Conservation (phyloP, 2,329 filamentous ascomycete species). For the Monosporascus sp. region DNA sequence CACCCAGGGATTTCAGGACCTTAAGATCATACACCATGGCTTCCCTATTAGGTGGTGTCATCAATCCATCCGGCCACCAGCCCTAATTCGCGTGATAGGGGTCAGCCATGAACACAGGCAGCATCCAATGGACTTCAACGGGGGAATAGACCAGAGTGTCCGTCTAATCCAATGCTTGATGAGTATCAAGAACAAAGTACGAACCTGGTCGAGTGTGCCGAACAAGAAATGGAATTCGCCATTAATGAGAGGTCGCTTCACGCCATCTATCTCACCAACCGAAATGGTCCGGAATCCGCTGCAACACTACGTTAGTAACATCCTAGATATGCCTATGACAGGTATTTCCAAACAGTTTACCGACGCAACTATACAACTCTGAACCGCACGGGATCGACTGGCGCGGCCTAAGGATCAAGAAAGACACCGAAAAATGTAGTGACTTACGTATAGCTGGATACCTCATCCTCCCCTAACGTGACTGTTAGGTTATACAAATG, state of each 20-base stretch:
- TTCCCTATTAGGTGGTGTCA: constrained; percentile 59
- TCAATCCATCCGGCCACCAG: constrained; percentile 66
- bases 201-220: constrained; percentile 59
- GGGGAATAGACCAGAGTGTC: not conserved
- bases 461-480: constrained; percentile 43
- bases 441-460: constrained; percentile 54
- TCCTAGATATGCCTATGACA: no score
- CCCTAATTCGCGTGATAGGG: constrained; percentile 30
- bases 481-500: constrained; percentile 61
- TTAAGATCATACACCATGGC: constrained; percentile 65
- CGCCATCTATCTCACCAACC: constrained; percentile 49
- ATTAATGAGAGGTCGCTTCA: constrained; percentile 60
- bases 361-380: no score
- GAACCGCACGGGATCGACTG: no score
- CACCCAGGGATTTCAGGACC: constrained; percentile 59
- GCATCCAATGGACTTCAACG: not conserved
- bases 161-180: not conserved
- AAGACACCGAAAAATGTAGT: not conserved
- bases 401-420: no score
- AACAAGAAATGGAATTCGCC: constrained; percentile 65
- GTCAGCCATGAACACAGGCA: no score
- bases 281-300: constrained; percentile 61
- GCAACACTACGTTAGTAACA: not conserved
- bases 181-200: not conserved
- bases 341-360: no score